Evolutionary conservation across 2,329 filamentous ascomycete genomes (phyloP), one percentile per base, ranked within the genome.

Genomic region (Akanthomyces muscarius): DNA sequence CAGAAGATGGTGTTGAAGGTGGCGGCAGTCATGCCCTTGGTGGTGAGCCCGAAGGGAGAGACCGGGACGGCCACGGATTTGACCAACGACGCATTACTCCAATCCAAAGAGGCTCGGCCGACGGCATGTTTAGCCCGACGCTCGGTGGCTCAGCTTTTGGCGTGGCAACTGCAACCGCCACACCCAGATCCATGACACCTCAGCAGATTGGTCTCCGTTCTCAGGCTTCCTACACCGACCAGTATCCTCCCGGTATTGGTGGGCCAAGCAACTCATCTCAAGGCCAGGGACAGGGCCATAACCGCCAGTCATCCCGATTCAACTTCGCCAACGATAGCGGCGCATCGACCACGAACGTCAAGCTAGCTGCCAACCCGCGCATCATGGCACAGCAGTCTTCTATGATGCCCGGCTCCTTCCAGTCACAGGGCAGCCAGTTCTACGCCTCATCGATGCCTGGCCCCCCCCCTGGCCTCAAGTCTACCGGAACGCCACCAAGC

Each of bases 381-480:
- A 83, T 91, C 70, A 90, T 94, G 88, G 91, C 86, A 62, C 91
- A 92, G 74, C 91, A 94, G 77, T 86, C 87, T 58, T 88, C 89
- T n/a, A 95, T 93, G 89, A 91, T 94, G 88, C 90, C 89, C 54
- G 83, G 82, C 53, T 74, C 82, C 13, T 84, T 85, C 71, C 86
- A 87, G 68, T 78, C 80, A 47, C 84, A 87, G 74, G 75, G 82
- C 67, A 86, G 83, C 67, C 90, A 91, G 66, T 95, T 92, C 73
- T 97, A 95, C 74, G 86, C 88, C 54, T 88, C 87, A 61, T 91
- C 91, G 11, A 92, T 97, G 71, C 92, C 96, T 70, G 94, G 93
- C 4, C 95, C 96, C 33, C 95, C 95, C 64, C 96, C 95, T 0
- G 95, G 95, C 11, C 82, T 99, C 33, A 99, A 99, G 78, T 96